Evolutionary conservation across 129 eudicot genomes (phyloP).

Genomic region (Erigeron canadensis): DNA sequence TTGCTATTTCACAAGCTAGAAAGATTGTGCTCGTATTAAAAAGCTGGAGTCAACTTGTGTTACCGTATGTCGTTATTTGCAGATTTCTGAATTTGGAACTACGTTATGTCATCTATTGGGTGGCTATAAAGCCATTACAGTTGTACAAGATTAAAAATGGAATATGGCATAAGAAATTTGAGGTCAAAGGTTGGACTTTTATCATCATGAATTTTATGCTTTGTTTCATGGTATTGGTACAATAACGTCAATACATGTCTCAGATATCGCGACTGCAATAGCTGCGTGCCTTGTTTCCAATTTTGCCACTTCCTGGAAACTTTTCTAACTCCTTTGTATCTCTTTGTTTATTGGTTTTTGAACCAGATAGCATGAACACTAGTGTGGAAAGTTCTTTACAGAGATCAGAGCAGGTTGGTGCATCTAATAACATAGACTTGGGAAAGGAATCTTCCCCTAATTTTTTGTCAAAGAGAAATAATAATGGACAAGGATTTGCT

Average conservation of each 20-base stretch:
- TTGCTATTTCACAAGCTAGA: background rate
- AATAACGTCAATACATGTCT: constrained; percentile 14
- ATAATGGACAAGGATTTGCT: constrained; percentile 71
- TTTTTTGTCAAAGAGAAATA: constrained; percentile 61
- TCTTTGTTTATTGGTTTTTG: background rate
- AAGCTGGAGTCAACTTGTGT: background rate
- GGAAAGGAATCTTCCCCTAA: constrained; percentile 80
- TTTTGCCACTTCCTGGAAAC: background rate
- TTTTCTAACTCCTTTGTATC: background rate
- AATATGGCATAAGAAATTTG: constrained; percentile 12
- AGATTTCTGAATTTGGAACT: constrained; percentile 1
- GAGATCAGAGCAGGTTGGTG: constrained; percentile 70
- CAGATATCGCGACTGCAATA: background rate
- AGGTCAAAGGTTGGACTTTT: constrained; percentile 23
- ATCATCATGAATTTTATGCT: constrained; percentile 12
- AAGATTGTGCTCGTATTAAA: background rate
- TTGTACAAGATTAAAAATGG: background rate
- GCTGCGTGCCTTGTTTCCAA: constrained; percentile 5
- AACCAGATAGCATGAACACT: constrained; percentile 43
- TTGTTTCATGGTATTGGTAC: constrained; percentile 1
- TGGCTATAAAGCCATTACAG: background rate
- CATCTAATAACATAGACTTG: constrained; percentile 56
- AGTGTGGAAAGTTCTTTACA: constrained; percentile 35
- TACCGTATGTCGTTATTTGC: background rate
- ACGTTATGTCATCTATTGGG: background rate